Percentiles rank a stretch among this genome's conserved stretches.
Evolutionary conservation across 2,329 filamentous ascomycete species (phyloP).

Genomic region (Ceratocystis ficicola): DNA sequence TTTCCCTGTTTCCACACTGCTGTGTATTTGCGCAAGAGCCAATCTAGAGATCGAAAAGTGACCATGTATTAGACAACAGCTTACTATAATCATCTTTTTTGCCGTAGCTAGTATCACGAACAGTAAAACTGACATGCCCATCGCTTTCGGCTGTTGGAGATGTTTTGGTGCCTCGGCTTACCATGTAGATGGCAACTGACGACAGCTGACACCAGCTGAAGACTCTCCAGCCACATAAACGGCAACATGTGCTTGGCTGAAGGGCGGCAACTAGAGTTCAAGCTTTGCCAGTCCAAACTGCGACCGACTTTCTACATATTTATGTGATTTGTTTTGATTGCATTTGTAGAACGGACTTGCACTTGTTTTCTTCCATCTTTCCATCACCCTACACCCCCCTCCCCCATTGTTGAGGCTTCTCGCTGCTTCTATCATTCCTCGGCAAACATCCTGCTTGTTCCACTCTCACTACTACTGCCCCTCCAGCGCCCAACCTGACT

Average conservation of each 20-base stretch:
- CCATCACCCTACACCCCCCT: too few relatives aligned
- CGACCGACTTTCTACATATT: not conserved
- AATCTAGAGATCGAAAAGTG: not conserved
- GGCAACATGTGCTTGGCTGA: constrained; percentile 1
- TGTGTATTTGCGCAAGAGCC: not conserved
- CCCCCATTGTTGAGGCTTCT: not conserved
- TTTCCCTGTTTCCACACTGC: not conserved
- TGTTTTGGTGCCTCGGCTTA: not conserved
- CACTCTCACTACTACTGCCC: not conserved
- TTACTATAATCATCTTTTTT: not conserved
- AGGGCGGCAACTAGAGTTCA: not conserved
- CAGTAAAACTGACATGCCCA: not conserved
- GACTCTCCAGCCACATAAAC: not conserved
- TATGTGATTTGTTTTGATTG: not conserved
- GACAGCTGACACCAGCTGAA: not conserved
- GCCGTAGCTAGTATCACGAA: not conserved
- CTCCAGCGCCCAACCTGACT: not conserved
- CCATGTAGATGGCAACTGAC: not conserved
- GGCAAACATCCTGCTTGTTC: not conserved
- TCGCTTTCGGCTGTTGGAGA: not conserved
- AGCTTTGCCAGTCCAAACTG: not conserved
- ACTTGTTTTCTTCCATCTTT: not conserved
- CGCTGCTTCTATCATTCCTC: too few relatives aligned
- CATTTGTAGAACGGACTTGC: not conserved
- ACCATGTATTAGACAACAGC: not conserved